Conservation (phyloP, 192 early-diverging fungal species). For the Linnemannia schmuckeri region DNA sequence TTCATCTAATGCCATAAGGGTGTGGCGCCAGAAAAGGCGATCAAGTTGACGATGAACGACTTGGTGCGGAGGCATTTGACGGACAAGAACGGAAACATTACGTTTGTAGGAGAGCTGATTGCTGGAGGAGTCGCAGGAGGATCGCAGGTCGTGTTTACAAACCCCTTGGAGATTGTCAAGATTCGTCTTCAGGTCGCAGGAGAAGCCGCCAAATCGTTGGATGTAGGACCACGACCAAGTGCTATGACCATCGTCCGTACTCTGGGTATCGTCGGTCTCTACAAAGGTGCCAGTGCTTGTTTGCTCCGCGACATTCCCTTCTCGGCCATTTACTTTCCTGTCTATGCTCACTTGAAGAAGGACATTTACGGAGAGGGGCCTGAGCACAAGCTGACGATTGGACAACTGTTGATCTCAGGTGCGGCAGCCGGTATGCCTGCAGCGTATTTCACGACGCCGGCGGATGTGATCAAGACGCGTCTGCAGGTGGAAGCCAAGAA, state of each 20-base stretch:
- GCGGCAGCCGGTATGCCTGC: conserved; percentile 97
- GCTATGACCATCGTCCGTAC: conserved; percentile 91
- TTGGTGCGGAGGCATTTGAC: conserved; percentile 80
- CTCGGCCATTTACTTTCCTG: conserved; percentile 97
- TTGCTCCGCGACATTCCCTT: conserved; percentile 96
- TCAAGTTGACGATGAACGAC: conserved; percentile 98
- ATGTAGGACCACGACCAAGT: conserved; percentile 66
- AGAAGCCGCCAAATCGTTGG: conserved; percentile 72
- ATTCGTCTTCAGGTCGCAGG: conserved; percentile 94
- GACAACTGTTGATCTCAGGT: conserved; percentile 85
- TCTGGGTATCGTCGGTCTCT: conserved; percentile 94
- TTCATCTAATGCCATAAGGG: conserved; percentile 42
- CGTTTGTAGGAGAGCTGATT: conserved; percentile 83
- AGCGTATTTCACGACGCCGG: conserved; percentile 96
- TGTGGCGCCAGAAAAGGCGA: conserved; percentile 98
- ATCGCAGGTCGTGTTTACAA: conserved; percentile 93
- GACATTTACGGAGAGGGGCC: conserved; percentile 88
- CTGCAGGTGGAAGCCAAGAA: conserved; percentile 92
- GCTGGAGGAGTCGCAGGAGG: conserved; percentile 90
- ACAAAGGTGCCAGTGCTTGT: conserved; percentile 95
- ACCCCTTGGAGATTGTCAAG: conserved; percentile 99
- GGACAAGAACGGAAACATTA: conserved; percentile 79
- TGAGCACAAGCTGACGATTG: conserved; percentile 75
- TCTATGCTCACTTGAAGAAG: conserved; percentile 96
- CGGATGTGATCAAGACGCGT: conserved; percentile 98